Evolutionary conservation across 768 basidiomycete genomes (phyloP).

Genomic region (Tulasnella sp.): DNA sequence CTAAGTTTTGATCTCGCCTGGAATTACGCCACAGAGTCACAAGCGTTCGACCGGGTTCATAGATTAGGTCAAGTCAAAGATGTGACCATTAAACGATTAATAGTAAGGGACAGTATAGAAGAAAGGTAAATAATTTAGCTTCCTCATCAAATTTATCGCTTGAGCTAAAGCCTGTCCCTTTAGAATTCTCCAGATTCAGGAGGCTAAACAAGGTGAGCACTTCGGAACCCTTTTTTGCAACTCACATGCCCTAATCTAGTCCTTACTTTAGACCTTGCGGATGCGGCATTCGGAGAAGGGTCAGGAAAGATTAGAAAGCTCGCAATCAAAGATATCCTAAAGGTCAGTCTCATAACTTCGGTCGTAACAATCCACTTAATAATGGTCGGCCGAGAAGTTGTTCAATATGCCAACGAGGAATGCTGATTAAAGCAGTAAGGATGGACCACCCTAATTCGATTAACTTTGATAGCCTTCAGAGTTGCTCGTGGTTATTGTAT

Average conservation of each 20-base stretch:
- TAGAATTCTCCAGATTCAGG: conserved; percentile 13
- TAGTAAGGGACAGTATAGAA: conserved; percentile 14
- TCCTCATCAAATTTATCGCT: neutral
- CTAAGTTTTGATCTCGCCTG: conserved; percentile 15
- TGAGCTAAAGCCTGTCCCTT: neutral
- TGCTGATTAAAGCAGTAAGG: too few relatives aligned
- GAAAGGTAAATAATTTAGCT: conserved; percentile 9
- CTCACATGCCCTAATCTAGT: neutral
- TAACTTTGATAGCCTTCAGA: too few relatives aligned
- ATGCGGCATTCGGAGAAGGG: conserved; percentile 16
- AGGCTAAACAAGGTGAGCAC: conserved; percentile 12
- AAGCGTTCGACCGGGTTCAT: conserved; percentile 49
- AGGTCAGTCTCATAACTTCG: too few relatives aligned
- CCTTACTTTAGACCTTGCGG: conserved; percentile 10
- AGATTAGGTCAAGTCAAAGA: conserved; percentile 42
- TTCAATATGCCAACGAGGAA: too few relatives aligned
- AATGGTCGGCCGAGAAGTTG: too few relatives aligned
- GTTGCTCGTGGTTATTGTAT: too few relatives aligned
- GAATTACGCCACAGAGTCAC: conserved; percentile 21
- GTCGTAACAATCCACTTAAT: too few relatives aligned
- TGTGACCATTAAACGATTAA: conserved; percentile 25
- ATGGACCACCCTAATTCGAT: too few relatives aligned
- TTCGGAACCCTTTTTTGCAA: neutral
- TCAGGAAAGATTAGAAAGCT: conserved; percentile 8
- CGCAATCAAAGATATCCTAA: conserved; percentile 1